phyloP scores from a whole-genome alignment of 1,284 basidiomycete species.

The Puccinia hordei region DNA sequence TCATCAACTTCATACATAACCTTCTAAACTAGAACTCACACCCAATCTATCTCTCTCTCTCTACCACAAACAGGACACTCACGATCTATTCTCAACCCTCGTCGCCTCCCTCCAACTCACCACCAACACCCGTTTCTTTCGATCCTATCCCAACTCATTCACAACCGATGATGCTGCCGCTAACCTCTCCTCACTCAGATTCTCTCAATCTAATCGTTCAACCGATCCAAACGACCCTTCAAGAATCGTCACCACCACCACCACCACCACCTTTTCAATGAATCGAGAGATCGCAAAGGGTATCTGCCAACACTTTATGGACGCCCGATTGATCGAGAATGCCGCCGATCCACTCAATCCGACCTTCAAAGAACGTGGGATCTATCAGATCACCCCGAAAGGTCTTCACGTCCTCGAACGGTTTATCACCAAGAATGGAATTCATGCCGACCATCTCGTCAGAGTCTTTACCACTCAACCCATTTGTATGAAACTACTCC shows the following conservation, averaged over 20 bases:
- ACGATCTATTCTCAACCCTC: conserved; percentile 95
- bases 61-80: conserved; percentile 73
- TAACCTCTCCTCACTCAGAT: conserved; percentile 93
- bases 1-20: not conserved
- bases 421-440: conserved; percentile 99
- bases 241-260: conserved; percentile 96
- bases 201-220: conserved; percentile 96
- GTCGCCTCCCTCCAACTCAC: conserved; percentile 87
- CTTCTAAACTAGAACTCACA: not conserved
- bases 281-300: conserved; percentile 98
- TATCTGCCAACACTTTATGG: conserved; percentile 99
- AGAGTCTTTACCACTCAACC: conserved; percentile 88
- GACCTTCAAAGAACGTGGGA: conserved; percentile 94
- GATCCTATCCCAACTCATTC: conserved; percentile 90
- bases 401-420: conserved; percentile 97
- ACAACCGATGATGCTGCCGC: conserved; percentile 92
- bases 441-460: conserved; percentile 87
- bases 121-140: conserved; percentile 92
- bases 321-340: conserved; percentile 94
- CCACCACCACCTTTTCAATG: conserved; percentile 99
- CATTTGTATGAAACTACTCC: conserved; percentile 95
- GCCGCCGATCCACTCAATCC: conserved; percentile 83
- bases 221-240: conserved; percentile 96
- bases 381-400: conserved; percentile 94
- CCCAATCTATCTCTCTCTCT: not conserved